phyloP scores from a whole-genome alignment of 202 grass and related monocot species.

The Carex arenaria region DNA sequence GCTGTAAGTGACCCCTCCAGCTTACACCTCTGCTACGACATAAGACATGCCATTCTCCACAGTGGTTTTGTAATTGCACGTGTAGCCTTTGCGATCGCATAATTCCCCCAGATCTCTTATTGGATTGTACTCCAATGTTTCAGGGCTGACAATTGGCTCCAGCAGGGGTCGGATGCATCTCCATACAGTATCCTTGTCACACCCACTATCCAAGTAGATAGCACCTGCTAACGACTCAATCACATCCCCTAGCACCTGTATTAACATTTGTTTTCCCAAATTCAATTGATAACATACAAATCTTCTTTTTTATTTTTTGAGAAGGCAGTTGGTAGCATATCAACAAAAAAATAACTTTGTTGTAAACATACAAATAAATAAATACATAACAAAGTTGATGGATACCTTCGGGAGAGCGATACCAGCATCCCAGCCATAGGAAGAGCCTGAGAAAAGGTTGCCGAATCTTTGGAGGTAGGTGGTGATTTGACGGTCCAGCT shows the following conservation, averaged over 20 bases:
- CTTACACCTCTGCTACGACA: slow-evolving; percentile 32
- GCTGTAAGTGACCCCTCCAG: slow-evolving; percentile 18
- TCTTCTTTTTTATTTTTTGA: too few relatives aligned
- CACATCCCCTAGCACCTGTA: slow-evolving; percentile 72
- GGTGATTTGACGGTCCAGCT: slow-evolving; percentile 40
- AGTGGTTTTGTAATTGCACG: slow-evolving; percentile 1
- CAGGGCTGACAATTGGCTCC: slow-evolving; percentile 56
- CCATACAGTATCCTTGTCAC: slow-evolving; percentile 53
- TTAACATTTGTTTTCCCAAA: neutral
- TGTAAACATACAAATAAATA: neutral
- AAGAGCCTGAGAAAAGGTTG: slow-evolving; percentile 44
- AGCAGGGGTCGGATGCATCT: slow-evolving; percentile 45
- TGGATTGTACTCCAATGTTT: slow-evolving; percentile 46
- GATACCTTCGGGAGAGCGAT: slow-evolving; percentile 61
- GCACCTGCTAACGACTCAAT: slow-evolving; percentile 71
- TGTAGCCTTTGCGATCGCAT: slow-evolving; percentile 21
- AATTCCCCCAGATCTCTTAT: slow-evolving; percentile 51
- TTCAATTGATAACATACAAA: neutral
- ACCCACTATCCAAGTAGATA: slow-evolving; percentile 52
- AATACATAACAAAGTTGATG: neutral
- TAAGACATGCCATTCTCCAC: slow-evolving; percentile 20
- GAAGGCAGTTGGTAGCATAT: neutral
- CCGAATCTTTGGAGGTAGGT: slow-evolving; percentile 37
- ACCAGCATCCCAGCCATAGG: slow-evolving; percentile 75
- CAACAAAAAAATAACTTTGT: neutral